A percentile compares a stretch with the other conserved stretches of the same genome.
Conservation (phyloP, 306 rosid species). For the Corylus avellana region DNA sequence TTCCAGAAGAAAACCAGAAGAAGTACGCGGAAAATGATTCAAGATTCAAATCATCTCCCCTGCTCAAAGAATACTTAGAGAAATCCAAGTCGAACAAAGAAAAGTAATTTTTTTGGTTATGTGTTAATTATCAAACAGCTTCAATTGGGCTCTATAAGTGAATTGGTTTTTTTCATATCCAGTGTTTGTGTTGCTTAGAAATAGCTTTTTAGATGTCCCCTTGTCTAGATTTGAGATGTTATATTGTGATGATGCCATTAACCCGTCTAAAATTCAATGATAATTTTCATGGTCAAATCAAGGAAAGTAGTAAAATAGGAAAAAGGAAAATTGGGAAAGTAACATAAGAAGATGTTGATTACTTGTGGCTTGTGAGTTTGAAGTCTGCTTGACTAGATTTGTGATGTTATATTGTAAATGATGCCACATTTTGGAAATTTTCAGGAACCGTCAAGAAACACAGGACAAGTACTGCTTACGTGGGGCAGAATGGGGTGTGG, state of each 20-base stretch:
- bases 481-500: constrained; percentile 97
- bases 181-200: not conserved
- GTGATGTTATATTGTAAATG: not conserved
- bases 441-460: constrained; percentile 65
- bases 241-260: no score
- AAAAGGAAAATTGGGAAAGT: no score
- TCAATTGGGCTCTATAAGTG: not conserved
- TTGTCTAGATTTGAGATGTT: no score
- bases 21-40: constrained; percentile 79
- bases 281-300: no score
- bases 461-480: constrained; percentile 85
- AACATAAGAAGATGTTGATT: not conserved
- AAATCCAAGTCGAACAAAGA: constrained; percentile 79
- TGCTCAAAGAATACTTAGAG: constrained; percentile 70
- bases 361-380: not conserved
- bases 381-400: not conserved
- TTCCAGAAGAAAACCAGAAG: constrained; percentile 91
- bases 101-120: constrained; percentile 48
- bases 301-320: no score
- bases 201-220: not conserved
- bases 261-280: no score
- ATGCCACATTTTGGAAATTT: not conserved
- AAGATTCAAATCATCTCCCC: constrained; percentile 67
- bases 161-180: not conserved
- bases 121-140: constrained; percentile 8